Evolutionary conservation across 192 early-diverging fungal species (phyloP), one percentile per base, ranked within the genome.

Genomic region (Coemansia sp.): DNA sequence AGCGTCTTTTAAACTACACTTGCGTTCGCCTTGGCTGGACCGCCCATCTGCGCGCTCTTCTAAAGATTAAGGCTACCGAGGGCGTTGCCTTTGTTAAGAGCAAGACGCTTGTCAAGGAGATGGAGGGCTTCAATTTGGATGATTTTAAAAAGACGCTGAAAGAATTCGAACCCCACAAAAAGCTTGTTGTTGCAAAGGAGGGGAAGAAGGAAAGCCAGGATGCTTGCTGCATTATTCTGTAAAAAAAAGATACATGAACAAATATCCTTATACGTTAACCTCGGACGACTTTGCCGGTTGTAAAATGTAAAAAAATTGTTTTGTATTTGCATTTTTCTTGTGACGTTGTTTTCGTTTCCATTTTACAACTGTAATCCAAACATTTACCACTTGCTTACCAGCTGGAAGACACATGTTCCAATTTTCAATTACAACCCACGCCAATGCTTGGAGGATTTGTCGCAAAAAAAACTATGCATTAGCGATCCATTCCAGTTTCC

Each of bases 31-130:
- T 6, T 4, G 64, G 60, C 1, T 72, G 64, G 71, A 46, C 59
- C 2, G 33, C 4, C 9, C 49, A 66, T 39, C 35, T 72, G 64
- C 15, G 41, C 18, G 33, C 34, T 0, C 53, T 59, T 12, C 64
- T 60, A 4, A 60, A 60, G 11, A 56, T 74, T 14, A 68, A 36
- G 26, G 48, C 52, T 9, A 11, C 20, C 21, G 44, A 58, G 34
- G 72, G 72, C 12, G 49, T 74, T 9, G 72, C 60, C 7, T 74
- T 68, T 38, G 67, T 68, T 26, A 74, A 74, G 6, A 64, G 33
- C 6, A 66, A 66, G 4, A 62, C 44, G n/a, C 62, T 74, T 3
- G 58, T 63, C 30, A 51, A 36, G 23, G 55, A 74, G 56, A 24
- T 74, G 38, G 30, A 38, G 15, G 72, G 66, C 0, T 74, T 65